Base-by-base conservation (phyloP, 2,329 filamentous ascomycete species). In the Ophiosphaerella herpotricha region DNA sequence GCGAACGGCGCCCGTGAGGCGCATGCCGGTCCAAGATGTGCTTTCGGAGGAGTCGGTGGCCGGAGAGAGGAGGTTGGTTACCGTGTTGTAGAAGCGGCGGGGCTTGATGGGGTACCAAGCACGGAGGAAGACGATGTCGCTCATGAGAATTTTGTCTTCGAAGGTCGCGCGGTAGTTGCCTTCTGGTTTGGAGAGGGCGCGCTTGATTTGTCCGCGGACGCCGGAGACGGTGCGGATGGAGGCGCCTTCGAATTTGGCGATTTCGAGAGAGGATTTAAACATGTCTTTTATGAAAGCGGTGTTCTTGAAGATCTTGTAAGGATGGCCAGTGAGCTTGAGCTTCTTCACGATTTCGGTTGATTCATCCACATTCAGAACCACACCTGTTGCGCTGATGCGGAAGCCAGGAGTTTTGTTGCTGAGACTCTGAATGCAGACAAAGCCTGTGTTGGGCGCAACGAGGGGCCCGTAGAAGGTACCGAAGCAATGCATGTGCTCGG, bases 281-380 rank as follows among this genome's bases (percentile, higher is more conserved):
- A 99, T 99, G 77, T 96, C 91, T 74, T 94, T 95, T 77, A 99
- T 91, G 72, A 99, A 99, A 34, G 94, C 92, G 0, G 94, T 99
- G 78, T 99, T 99, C 77, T 96, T 96, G 85, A 95, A 97, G 75
- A 97, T 95, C 78, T 97, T 97, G 82, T 94, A 95, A 1, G 94
- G 92, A 40, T 85, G 82, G 52, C 94, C 94, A 0, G 91, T 97
- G 41, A 99, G 84, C 75, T 99, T 99, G 69, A 99, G 86, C 81
- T 99, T 99, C 83, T 99, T 99, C 74, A 99, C 94, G 59, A 99
- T 97, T 72, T 99, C 94, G 3, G 90, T 92, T 35, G 88, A 90
- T 76, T 97, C 92, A 71, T 99, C 94, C 16, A 99, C 94, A 67
- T 88, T 92, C 57, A 97, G 79, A 4, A 99, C 90, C 2, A 94